Evolutionary conservation across 345 rosid species (phyloP).

Genomic region (Xanthoceras sorbifolium): DNA sequence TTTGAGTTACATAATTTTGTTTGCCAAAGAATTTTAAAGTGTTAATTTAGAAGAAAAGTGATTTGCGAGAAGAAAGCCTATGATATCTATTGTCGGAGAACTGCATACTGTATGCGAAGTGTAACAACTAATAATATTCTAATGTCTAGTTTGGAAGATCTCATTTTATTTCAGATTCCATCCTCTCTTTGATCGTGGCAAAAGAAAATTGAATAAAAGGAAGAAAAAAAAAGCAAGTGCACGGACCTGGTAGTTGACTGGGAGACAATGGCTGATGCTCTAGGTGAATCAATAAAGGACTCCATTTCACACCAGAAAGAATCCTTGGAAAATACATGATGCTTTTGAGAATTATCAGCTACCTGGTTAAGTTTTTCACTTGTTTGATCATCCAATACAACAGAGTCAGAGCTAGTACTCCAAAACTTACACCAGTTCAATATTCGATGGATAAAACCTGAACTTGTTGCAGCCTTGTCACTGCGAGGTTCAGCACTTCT

Average conservation of each 20-base stretch:
- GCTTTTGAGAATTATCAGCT: conserved; percentile 26
- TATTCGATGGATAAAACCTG: conserved; percentile 39
- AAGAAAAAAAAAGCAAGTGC: conserved; percentile 14
- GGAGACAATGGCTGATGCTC: conserved; percentile 50
- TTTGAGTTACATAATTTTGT: background rate
- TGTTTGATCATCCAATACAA: conserved; percentile 30
- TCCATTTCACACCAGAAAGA: conserved; percentile 63
- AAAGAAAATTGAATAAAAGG: conserved; percentile 1
- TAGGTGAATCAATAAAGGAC: conserved; percentile 51
- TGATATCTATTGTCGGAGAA: background rate
- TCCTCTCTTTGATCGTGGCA: background rate
- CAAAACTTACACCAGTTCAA: conserved; percentile 37
- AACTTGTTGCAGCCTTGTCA: conserved; percentile 23
- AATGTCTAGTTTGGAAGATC: background rate
- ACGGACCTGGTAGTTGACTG: conserved; percentile 70
- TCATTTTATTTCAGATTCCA: background rate
- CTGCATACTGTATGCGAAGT: background rate
- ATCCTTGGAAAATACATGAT: conserved; percentile 42
- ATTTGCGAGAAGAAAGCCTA: background rate
- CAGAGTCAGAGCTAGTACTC: conserved; percentile 30
- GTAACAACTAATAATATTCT: background rate
- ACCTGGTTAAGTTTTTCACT: conserved; percentile 25
- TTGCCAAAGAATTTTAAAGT: background rate
- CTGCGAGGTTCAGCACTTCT: conserved; percentile 20
- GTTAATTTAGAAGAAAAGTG: background rate